These are phyloP conservation scores for Populus alba DNA, from an alignment of 345 rosid species.

Conservation along the genomic window DNA sequence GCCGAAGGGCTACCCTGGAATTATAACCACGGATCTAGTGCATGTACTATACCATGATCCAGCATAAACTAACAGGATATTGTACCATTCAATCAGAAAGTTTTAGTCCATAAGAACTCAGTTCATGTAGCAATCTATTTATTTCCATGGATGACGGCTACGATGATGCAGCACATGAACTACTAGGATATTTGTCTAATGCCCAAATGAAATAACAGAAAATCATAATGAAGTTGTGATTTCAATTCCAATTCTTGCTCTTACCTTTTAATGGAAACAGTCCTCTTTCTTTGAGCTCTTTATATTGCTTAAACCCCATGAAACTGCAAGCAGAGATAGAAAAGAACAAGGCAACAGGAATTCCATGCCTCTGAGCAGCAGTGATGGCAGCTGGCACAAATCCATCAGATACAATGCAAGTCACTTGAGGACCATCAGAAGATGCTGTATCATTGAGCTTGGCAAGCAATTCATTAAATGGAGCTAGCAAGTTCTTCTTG, in stretches of 20 bases:
- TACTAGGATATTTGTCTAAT: too few species aligned
- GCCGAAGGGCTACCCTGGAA: background rate
- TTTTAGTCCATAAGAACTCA: too few species aligned
- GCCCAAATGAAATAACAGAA: too few species aligned
- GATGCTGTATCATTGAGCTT: background rate
- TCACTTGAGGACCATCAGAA: background rate
- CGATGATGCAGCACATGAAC: too few species aligned
- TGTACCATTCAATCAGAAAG: too few species aligned
- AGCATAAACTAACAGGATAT: too few species aligned
- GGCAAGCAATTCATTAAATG: background rate
- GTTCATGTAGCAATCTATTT: too few species aligned
- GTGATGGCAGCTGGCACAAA: background rate
- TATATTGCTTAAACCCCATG: background rate
- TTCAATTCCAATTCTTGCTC: background rate
- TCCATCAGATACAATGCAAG: conserved; percentile 8
- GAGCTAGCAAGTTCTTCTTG: background rate
- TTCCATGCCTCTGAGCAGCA: background rate
- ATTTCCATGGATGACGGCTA: too few species aligned
- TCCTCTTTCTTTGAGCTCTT: background rate
- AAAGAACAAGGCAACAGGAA: background rate
- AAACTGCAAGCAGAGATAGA: background rate
- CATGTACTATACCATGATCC: too few species aligned
- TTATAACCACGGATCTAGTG: too few species aligned
- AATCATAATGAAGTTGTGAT: background rate
- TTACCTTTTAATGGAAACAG: background rate